Conservation (phyloP, 2,329 filamentous ascomycete genomes). For the Arthrobotrys conoides region DNA sequence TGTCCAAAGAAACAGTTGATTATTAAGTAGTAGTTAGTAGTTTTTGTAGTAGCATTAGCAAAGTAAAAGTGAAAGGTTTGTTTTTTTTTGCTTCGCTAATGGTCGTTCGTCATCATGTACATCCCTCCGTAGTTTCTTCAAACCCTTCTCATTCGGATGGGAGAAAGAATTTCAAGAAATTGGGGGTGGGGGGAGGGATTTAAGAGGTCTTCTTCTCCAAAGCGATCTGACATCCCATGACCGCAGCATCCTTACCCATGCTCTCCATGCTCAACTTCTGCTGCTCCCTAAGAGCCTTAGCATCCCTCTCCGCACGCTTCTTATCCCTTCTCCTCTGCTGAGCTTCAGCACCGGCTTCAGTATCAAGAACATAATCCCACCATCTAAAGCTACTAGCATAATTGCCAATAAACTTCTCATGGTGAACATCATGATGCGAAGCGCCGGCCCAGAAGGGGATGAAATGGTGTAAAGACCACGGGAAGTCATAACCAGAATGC, state of each 20-base stretch:
- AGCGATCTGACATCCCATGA: constrained; percentile 51
- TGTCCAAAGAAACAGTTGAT: constrained; percentile 3
- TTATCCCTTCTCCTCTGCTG: constrained; percentile 84
- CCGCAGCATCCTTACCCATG: constrained; percentile 32
- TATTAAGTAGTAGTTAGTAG: not conserved
- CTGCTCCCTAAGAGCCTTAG: constrained; percentile 75
- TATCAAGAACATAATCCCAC: constrained; percentile 97
- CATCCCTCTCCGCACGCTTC: constrained; percentile 77
- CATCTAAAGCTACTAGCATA: constrained; percentile 98
- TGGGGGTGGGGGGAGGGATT: too few species aligned
- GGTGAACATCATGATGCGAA: constrained; percentile 95
- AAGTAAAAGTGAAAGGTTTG: not conserved
- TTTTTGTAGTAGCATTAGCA: not conserved
- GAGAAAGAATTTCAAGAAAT: not conserved
- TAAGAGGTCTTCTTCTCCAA: constrained; percentile 36
- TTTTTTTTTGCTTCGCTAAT: not conserved
- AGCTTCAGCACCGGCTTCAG: constrained; percentile 90
- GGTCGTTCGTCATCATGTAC: constrained; percentile 2
- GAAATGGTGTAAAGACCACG: constrained; percentile 95
- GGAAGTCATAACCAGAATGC: constrained; percentile 98
- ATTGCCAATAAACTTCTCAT: constrained; percentile 99
- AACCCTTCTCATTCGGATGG: not conserved
- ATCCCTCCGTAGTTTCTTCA: not conserved
- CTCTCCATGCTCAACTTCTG: constrained; percentile 67
- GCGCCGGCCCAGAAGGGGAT: constrained; percentile 98